Evolutionary conservation across 331 rosid genomes (phyloP).

Genomic region (Telfairia occidentalis): DNA sequence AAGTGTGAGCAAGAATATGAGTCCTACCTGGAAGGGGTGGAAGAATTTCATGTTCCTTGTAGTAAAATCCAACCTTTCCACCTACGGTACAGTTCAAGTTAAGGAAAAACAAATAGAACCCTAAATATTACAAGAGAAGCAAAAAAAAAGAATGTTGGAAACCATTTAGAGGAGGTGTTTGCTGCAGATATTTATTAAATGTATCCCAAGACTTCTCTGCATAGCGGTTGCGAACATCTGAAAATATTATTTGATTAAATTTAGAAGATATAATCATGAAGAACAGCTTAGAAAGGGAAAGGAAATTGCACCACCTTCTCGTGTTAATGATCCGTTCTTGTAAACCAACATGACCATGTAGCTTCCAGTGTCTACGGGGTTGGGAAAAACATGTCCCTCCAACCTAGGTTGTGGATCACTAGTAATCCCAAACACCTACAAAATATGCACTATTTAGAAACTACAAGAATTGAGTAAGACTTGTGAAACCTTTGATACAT

Average conservation of each 20-base stretch:
- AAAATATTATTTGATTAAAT: slow-evolving; percentile 8
- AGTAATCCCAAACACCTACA: slow-evolving; percentile 79
- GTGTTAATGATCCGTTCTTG: slow-evolving; percentile 92
- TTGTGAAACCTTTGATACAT: not conserved
- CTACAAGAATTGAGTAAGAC: not conserved
- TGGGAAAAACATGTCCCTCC: slow-evolving; percentile 93
- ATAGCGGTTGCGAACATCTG: slow-evolving; percentile 61
- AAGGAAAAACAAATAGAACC: slow-evolving; percentile 25
- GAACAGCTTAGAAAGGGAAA: not conserved
- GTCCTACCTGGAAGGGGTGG: slow-evolving; percentile 89
- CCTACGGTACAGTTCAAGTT: slow-evolving; percentile 25
- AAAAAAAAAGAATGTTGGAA: not conserved
- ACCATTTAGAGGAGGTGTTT: slow-evolving; percentile 78
- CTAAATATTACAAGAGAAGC: slow-evolving; percentile 1
- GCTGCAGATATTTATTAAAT: slow-evolving; percentile 50
- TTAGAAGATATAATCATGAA: slow-evolving; percentile 9
- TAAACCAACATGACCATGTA: slow-evolving; percentile 93
- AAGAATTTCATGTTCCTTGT: slow-evolving; percentile 89
- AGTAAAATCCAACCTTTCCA: slow-evolving; percentile 89
- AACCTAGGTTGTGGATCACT: slow-evolving; percentile 71
- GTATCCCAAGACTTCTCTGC: slow-evolving; percentile 73
- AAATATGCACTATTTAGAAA: slow-evolving; percentile 6
- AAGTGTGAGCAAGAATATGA: not conserved
- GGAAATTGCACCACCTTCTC: slow-evolving; percentile 57
- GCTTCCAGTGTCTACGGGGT: slow-evolving; percentile 69